Base-by-base conservation (phyloP, 441 rosid genomes). In the Hypseocharis bilobata region DNA sequence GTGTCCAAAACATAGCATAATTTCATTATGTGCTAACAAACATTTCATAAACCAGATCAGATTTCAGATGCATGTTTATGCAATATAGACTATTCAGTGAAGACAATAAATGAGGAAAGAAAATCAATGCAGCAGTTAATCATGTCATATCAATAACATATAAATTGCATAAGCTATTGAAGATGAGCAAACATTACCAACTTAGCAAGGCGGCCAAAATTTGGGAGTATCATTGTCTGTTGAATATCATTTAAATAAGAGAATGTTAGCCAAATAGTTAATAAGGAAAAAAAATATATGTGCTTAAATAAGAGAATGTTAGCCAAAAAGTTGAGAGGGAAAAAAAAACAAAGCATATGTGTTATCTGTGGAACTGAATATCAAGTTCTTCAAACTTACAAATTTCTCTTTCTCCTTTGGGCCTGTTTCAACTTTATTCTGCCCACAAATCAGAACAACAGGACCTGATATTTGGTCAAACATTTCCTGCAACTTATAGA, bases 191-290 rank as follows among this genome's bases (percentile, higher is more conserved):
- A 68, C 64, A 67, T 78, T 78, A 92, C 98, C 97, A 90, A 86
- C 81, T 90, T 92, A 6, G 85, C 85, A 72, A 85, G 73, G 66
- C 86, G 97, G 64, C 84, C 86, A 78, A 88, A 74, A 78, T 79
- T 84, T 61, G 97, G 98, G 77, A 88, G 88, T 63, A 90, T 80
- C 97, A 88, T 85, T 5, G 88, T 88, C 97, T 92, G 85, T 70
- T 76, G 63, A 74, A 75, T 63, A 74, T 45, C 45, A 77, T 27
- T 61, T 13, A 67, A 57, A 26, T 57, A 26, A 45, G 29, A 64
- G 60, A 54, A 17, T 30, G 52, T 63, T 60, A 60, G 54, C 14
- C 49, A 17, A 60, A 59, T 65, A 28, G 74, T 45, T n/a, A n/a
- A n/a, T n/a, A n/a, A 29, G 17, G 65, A 34, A 29, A 14, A 16